Evolutionary conservation across 2,329 filamentous ascomycete genomes (phyloP).

Genomic region (Fusarium tanahbumbuense): DNA sequence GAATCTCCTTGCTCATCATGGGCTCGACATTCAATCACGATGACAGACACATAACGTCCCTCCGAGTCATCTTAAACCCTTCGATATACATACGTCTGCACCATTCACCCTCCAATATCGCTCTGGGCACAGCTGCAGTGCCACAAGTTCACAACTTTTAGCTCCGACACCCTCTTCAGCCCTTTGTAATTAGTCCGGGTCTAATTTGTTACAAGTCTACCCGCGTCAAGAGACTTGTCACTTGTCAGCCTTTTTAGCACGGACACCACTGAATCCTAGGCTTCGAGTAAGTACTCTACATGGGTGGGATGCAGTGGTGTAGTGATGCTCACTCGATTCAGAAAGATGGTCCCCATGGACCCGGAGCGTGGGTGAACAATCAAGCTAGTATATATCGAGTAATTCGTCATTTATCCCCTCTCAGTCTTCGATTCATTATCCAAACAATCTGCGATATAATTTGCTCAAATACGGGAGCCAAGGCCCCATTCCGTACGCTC

Average conservation of each 20-base stretch:
- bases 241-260: too few species aligned
- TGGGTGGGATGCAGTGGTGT: slow-evolving; percentile 5
- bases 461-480: slow-evolving; percentile 28
- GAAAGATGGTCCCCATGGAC: slow-evolving; percentile 34
- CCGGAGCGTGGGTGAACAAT: slow-evolving; percentile 41
- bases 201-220: not conserved
- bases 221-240: not conserved
- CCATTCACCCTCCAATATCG: not conserved
- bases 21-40: not conserved
- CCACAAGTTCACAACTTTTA: not conserved
- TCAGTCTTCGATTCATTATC: not conserved
- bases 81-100: not conserved
- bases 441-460: slow-evolving; percentile 4
- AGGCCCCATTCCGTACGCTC: slow-evolving; percentile 8
- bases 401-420: not conserved
- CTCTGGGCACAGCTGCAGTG: not conserved
- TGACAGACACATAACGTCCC: not conserved
- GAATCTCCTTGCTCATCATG: not conserved
- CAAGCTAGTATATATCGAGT: slow-evolving; percentile 19
- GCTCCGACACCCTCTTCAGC: not conserved
- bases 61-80: not conserved
- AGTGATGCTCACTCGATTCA: slow-evolving; percentile 21
- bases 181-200: not conserved
- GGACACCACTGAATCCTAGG: not conserved
- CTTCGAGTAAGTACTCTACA: not conserved